Base-by-base conservation (phyloP, 352 stramenopile genomes). In the Porosira glacialis region DNA sequence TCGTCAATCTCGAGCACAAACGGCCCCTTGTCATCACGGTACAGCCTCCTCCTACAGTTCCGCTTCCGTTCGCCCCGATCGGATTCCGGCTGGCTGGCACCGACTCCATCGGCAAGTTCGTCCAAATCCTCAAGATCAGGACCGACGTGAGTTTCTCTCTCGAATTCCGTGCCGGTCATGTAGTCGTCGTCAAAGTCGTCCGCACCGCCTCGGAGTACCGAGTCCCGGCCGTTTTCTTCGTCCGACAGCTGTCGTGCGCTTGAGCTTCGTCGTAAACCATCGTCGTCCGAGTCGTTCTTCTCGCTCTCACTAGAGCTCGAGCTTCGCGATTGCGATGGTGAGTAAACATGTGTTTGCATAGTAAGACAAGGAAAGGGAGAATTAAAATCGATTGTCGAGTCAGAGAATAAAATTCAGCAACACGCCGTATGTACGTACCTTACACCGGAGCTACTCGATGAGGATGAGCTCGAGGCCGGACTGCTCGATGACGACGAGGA, bases 1-100 rank as follows among this genome's bases (percentile, higher is more conserved):
- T 92, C 86, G 57, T 90, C 83, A 66, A 92, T 87, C 62, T 90
- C 83, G 8, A 91, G 71, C 0, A 91, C 77, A 64, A 91, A 91
- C 27, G 80, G 72, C 26, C 69, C 60, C 62, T 92, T 90, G 44
- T 92, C 86, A 62, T 92, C 86, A n/a, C 78, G 63, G 68, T 92
- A 92, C 48, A 89, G 59, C 27, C 83, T 56, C 13, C 81, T 68
- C 55, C 80, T 57, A 19, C 4, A 19, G 24, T 41, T 41, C 7
- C 79, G 51, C 28, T 80, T 64, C 24, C 72, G 75, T 19, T 43
- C 22, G 30, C 67, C 70, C 22, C 70, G 52, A 44, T 60, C 69
- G 39, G 74, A 53, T 64, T 64, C 47, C 45, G 66, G 44, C 44
- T 75, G 35, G 17, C 77, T 59, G 6, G 24, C 62, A 31, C 85